Conservation (phyloP, 2,329 filamentous ascomycete species). For the Neocucurbitaria cava region DNA sequence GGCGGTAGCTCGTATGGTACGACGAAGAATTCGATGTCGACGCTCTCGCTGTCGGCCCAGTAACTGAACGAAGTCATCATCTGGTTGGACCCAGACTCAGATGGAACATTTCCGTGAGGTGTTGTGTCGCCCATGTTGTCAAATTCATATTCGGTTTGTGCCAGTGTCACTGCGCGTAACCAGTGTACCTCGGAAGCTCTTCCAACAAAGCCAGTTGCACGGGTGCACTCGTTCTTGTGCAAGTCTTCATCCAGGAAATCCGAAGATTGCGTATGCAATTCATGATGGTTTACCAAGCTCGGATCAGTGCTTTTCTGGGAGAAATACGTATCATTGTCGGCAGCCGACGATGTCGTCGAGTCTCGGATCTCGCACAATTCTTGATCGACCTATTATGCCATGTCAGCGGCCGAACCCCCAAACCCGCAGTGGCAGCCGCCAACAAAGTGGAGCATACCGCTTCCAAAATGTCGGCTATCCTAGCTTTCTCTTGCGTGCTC, state of each 20-base stretch:
- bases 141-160: constrained; percentile 26
- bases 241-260: constrained; percentile 40
- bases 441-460: constrained; percentile 14
- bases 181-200: constrained; percentile 44
- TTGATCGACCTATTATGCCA: constrained; percentile 30
- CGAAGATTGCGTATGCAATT: constrained; percentile 26
- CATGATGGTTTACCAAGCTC: constrained; percentile 10
- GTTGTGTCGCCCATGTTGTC: constrained; percentile 8
- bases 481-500: constrained; percentile 27
- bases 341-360: constrained; percentile 17
- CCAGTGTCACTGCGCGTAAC: constrained; percentile 33
- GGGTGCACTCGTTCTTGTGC: constrained; percentile 28
- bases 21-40: constrained; percentile 32
- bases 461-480: constrained; percentile 33
- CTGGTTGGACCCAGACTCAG: constrained; percentile 26
- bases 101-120: constrained; percentile 11
- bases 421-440: not conserved
- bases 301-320: constrained; percentile 13
- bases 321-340: constrained; percentile 28
- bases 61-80: constrained; percentile 42
- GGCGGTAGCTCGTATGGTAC: constrained; percentile 44
- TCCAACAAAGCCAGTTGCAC: constrained; percentile 45
- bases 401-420: constrained; percentile 10
- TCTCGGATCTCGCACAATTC: constrained; percentile 30
- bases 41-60: constrained; percentile 42